Percentiles rank a stretch among this genome's conserved stretches.
phyloP scores from a whole-genome alignment of 306 rosid species.

The Hippophae gyantsensis region DNA sequence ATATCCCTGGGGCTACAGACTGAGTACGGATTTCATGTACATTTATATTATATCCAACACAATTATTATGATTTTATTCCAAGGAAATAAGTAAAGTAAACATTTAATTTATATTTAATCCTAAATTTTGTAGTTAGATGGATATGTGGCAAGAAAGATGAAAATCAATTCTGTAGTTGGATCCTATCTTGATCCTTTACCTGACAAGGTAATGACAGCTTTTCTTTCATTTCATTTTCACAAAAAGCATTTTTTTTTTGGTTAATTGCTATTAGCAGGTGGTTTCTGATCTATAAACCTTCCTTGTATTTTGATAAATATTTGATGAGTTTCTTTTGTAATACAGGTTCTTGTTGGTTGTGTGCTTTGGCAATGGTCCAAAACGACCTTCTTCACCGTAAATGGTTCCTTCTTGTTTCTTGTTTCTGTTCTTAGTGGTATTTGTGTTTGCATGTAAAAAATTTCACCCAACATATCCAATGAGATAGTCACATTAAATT shows the following conservation, averaged over 20 bases:
- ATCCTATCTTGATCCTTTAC: constrained; percentile 92
- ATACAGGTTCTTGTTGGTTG: constrained; percentile 76
- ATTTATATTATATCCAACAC: background rate
- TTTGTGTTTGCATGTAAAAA: background rate
- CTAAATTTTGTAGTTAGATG: constrained; percentile 60
- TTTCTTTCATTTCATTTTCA: too few relatives aligned
- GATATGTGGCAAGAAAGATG: constrained; percentile 81
- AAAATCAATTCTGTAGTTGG: constrained; percentile 87
- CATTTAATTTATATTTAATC: background rate
- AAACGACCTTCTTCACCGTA: constrained; percentile 81
- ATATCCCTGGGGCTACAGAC: constrained; percentile 54
- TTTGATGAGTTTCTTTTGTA: constrained; percentile 1
- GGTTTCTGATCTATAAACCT: background rate
- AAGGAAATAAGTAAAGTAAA: background rate
- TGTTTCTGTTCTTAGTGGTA: background rate
- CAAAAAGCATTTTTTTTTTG: too few relatives aligned
- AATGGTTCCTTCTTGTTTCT: constrained; percentile 14
- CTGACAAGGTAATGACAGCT: constrained; percentile 64
- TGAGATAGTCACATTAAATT: too few relatives aligned
- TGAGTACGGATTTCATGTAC: constrained; percentile 47
- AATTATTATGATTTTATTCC: too few relatives aligned
- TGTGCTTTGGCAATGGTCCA: constrained; percentile 87
- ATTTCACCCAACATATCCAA: too few relatives aligned
- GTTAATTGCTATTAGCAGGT: background rate
- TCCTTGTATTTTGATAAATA: background rate